Conservation (phyloP, 805 yeast species). For the Starmerella bacillaris region DNA sequence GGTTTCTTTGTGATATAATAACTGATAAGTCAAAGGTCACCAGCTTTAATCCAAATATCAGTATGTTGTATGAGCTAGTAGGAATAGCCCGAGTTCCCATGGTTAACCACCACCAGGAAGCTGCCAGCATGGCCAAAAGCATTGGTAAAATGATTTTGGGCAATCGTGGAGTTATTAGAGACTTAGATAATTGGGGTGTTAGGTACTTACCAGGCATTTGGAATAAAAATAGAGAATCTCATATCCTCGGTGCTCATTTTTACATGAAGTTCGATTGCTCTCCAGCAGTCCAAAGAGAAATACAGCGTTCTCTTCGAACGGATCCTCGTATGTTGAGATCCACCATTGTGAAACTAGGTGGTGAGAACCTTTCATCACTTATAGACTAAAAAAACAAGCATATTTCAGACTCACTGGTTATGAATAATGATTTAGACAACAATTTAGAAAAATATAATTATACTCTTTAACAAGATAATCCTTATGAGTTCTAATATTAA, state of each 20-base stretch:
- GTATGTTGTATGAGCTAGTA: constrained; percentile 75
- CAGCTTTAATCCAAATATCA: constrained; percentile 1
- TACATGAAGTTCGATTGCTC: constrained; percentile 74
- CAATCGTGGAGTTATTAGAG: constrained; percentile 88
- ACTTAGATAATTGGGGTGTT: constrained; percentile 60
- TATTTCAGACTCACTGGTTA: background rate
- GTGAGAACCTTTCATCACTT: constrained; percentile 16
- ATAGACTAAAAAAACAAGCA: constrained; percentile 4
- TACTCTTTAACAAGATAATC: too few relatives aligned
- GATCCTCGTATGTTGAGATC: constrained; percentile 87
- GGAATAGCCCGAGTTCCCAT: constrained; percentile 69
- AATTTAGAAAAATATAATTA: too few relatives aligned
- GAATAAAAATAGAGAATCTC: constrained; percentile 71
- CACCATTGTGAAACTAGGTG: constrained; percentile 37
- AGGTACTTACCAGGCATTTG: constrained; percentile 63
- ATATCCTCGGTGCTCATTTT: constrained; percentile 81
- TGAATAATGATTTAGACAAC: too few relatives aligned
- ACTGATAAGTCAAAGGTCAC: too few relatives aligned
- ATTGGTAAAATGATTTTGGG: constrained; percentile 66
- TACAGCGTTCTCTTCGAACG: constrained; percentile 55
- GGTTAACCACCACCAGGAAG: constrained; percentile 35
- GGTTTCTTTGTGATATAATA: too few relatives aligned
- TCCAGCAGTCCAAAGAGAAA: constrained; percentile 69
- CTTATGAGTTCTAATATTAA: too few relatives aligned
- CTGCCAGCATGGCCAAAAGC: constrained; percentile 46